Evolutionary conservation across 1,139 yeast species (phyloP).

Genomic region (Nadsonia commutata): DNA sequence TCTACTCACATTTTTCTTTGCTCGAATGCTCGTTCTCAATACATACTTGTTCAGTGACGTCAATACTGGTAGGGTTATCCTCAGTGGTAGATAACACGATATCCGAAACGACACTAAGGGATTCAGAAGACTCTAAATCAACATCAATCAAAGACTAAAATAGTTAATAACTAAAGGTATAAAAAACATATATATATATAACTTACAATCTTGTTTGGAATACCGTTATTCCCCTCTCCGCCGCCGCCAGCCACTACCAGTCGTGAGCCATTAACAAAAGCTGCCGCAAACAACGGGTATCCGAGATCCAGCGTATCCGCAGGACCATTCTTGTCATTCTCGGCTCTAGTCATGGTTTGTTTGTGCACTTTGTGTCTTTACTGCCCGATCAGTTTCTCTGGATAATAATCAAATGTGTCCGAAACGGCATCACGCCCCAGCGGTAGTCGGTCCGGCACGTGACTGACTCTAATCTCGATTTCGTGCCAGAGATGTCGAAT

Average conservation of each 20-base stretch:
- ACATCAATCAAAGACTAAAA: conserved; percentile 11
- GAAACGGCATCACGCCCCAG: too few species aligned
- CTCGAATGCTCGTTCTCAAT: too few species aligned
- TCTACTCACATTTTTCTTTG: too few species aligned
- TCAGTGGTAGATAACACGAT: conserved; percentile 14
- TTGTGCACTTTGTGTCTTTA: background rate
- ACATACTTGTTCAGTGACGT: conserved; percentile 10
- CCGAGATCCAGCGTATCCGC: conserved; percentile 34
- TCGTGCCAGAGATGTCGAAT: background rate
- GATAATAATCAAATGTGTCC: too few species aligned
- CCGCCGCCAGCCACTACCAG: conserved; percentile 85
- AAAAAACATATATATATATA: background rate
- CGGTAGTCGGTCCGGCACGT: background rate
- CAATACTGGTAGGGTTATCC: conserved; percentile 24
- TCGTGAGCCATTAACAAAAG: conserved; percentile 47
- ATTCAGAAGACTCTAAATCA: conserved; percentile 4
- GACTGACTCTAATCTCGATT: background rate
- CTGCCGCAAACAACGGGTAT: conserved; percentile 72
- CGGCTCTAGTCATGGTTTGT: background rate
- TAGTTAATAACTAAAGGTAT: background rate
- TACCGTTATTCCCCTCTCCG: conserved; percentile 81
- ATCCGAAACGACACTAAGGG: conserved; percentile 8
- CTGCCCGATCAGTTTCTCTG: too few species aligned
- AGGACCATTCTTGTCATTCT: too few species aligned
- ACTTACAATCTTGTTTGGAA: conserved; percentile 54